Conservation (phyloP, 805 yeast genomes). For the Metschnikowia lachancei region DNA sequence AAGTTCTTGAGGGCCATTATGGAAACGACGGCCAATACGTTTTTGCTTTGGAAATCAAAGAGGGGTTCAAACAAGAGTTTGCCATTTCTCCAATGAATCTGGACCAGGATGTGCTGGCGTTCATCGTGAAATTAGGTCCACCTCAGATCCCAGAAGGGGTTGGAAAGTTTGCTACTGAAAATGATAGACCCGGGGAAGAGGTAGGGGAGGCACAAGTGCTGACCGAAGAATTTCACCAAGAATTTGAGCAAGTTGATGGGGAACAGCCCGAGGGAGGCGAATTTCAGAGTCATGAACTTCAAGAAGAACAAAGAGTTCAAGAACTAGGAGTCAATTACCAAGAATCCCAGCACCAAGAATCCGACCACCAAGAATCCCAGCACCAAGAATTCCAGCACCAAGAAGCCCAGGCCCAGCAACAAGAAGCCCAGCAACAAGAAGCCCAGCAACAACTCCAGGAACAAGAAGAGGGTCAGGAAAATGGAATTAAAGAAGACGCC, state of each 20-base stretch:
- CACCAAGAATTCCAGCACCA: too few species aligned
- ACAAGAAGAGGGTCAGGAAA: too few species aligned
- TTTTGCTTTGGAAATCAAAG: conserved; percentile 8
- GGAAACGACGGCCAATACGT: conserved; percentile 6
- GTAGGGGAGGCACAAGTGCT: neutral
- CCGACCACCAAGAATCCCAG: too few species aligned
- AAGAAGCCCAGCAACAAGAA: too few species aligned
- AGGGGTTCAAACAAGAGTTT: conserved; percentile 1
- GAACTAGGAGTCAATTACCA: too few species aligned
- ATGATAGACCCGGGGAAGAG: neutral
- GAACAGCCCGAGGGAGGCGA: too few species aligned
- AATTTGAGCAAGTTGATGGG: neutral
- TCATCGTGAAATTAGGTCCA: conserved; percentile 1
- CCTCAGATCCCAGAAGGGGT: neutral
- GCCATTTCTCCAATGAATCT: conserved; percentile 4
- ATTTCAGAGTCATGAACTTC: too few species aligned
- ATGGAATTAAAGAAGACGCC: too few species aligned
- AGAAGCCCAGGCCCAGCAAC: too few species aligned
- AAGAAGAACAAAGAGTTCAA: too few species aligned
- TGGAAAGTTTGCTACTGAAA: neutral
- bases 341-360: too few species aligned
- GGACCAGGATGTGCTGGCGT: conserved; percentile 8
- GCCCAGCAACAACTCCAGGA: too few species aligned
- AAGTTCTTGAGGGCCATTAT: conserved; percentile 8
- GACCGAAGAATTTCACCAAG: neutral